Percentiles rank a stretch among this genome's conserved stretches.
Evolutionary conservation across 495 filamentous ascomycete species (phyloP).

Genomic region (Podospora tetraspora): DNA sequence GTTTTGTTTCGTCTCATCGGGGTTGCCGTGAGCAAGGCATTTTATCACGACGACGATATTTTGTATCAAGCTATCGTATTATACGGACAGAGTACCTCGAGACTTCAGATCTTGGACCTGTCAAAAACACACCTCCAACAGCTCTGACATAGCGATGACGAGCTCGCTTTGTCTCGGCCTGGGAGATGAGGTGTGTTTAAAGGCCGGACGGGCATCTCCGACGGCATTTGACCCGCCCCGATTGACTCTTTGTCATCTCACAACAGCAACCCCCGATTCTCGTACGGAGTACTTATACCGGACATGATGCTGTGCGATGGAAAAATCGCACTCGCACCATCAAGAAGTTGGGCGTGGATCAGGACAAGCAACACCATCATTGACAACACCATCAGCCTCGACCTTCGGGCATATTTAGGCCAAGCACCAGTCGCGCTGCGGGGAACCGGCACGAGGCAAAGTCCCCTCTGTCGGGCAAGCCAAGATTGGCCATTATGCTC

Average conservation of each 20-base stretch:
- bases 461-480: not conserved
- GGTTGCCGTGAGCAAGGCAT: not conserved
- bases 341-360: not conserved
- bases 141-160: not conserved
- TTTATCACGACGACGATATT: not conserved
- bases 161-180: not conserved
- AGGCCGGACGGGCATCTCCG: not conserved
- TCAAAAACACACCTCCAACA: not conserved
- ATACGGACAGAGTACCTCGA: not conserved
- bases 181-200: not conserved
- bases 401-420: not conserved
- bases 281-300: too few relatives aligned
- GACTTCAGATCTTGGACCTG: not conserved
- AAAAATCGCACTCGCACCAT: not conserved
- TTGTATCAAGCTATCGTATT: not conserved
- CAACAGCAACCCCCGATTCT: not conserved
- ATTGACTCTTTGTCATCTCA: too few relatives aligned
- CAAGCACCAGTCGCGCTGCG: not conserved
- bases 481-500: not conserved
- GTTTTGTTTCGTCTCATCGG: not conserved
- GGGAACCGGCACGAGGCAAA: not conserved
- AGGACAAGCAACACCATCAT: not conserved
- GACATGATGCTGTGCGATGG: not conserved
- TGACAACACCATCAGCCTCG: not conserved
- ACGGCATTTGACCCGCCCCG: not conserved